Conservation (phyloP, 179 eudicot genomes). For the Spergularia azorica region DNA sequence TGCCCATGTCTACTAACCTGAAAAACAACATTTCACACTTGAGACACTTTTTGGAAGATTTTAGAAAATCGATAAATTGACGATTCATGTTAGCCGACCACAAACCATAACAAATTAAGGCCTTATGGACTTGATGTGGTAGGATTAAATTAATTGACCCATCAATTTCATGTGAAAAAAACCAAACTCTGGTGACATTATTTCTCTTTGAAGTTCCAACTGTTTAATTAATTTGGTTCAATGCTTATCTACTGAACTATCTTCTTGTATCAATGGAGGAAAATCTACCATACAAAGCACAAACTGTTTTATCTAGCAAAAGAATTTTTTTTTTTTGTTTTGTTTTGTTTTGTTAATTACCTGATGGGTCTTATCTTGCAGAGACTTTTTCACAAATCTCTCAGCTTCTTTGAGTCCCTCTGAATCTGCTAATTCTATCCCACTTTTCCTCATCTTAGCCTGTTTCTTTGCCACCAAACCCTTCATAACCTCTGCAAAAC, state of each 20-base stretch:
- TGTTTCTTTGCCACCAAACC: conserved; percentile 79
- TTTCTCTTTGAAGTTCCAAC: not conserved
- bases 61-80: too few relatives aligned
- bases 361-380: conserved; percentile 48
- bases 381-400: conserved; percentile 43
- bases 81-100: too few relatives aligned
- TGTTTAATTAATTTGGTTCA: not conserved
- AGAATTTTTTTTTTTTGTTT: not conserved
- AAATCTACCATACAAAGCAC: not conserved
- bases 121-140: too few relatives aligned
- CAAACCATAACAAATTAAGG: too few relatives aligned
- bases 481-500: conserved; percentile 76
- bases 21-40: not conserved
- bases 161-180: too few relatives aligned
- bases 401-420: conserved; percentile 45
- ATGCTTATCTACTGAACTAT: not conserved
- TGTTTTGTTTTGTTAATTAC: conserved; percentile 23
- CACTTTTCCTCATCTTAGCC: conserved; percentile 64
- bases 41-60: too few relatives aligned
- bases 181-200: too few relatives aligned
- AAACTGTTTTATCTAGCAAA: not conserved
- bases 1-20: conserved; percentile 64
- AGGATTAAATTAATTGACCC: too few relatives aligned
- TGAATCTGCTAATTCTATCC: conserved; percentile 40
- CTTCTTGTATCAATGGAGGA: not conserved